Conservation (phyloP, 108 stramenopile species). For the Cafeteria roenbergensis region DNA sequence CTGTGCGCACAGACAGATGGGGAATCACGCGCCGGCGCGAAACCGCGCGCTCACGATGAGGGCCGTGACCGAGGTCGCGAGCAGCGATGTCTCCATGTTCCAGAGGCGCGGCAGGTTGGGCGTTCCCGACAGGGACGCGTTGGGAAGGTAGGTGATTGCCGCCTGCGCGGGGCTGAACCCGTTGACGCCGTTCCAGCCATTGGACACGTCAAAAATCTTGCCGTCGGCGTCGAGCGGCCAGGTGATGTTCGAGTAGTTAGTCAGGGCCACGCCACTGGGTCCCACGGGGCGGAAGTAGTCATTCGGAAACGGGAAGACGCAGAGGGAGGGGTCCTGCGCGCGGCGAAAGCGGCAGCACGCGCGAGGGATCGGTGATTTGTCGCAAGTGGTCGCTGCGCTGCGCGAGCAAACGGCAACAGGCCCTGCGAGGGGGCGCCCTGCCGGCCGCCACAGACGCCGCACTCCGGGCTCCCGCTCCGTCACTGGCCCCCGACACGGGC, state of each 20-base stretch:
- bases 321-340: neutral
- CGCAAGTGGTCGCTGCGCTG: too few species aligned
- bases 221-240: neutral
- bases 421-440: too few species aligned
- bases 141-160: neutral
- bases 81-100: neutral
- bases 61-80: neutral
- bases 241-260: neutral
- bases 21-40: too few species aligned
- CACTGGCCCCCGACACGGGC: too few species aligned
- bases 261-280: neutral
- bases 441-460: too few species aligned
- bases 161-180: neutral
- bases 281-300: too few species aligned
- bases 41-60: too few species aligned
- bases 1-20: too few species aligned
- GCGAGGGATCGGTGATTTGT: too few species aligned
- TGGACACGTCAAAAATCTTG: neutral
- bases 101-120: neutral
- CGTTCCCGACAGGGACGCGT: neutral
- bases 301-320: conserved; percentile 1
- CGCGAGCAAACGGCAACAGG: too few species aligned
- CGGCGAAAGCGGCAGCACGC: too few species aligned
- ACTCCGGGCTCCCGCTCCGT: too few species aligned
- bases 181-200: conserved; percentile 5